Percentiles rank a stretch among this genome's conserved stretches.
Conservation (phyloP, 805 yeast species). For the Zygoascus flipseniorum region DNA sequence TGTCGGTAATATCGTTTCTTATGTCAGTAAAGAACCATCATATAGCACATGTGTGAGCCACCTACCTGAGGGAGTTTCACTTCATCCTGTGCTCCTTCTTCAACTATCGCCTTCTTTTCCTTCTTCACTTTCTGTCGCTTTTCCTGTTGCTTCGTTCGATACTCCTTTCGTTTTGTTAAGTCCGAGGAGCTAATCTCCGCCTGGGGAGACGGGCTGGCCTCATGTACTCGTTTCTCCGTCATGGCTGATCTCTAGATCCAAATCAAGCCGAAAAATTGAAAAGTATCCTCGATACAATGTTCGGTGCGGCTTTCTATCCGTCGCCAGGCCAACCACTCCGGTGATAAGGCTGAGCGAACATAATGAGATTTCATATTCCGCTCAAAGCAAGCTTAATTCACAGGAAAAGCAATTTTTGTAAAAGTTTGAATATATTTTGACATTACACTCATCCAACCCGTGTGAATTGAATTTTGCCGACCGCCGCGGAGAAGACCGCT, state of each 20-base stretch:
- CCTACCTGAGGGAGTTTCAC: slow-evolving; percentile 52
- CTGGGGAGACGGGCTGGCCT: not conserved
- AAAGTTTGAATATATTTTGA: too few species aligned
- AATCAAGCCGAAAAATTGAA: not conserved
- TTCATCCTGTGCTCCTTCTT: slow-evolving; percentile 19
- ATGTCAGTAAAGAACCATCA: slow-evolving; percentile 19
- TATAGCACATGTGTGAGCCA: not conserved
- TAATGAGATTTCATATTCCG: too few species aligned
- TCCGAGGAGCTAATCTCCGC: not conserved
- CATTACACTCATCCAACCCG: too few species aligned
- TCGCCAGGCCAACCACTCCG: too few species aligned
- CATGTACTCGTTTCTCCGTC: not conserved
- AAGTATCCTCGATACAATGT: not conserved
- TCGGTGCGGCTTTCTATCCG: too few species aligned
- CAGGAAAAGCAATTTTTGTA: too few species aligned
- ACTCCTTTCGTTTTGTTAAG: slow-evolving; percentile 26
- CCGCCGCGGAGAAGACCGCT: too few species aligned
- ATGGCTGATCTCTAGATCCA: not conserved
- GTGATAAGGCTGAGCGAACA: too few species aligned
- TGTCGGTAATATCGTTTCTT: slow-evolving; percentile 79
- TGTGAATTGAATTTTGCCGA: too few species aligned
- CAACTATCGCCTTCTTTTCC: slow-evolving; percentile 36
- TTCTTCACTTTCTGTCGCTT: slow-evolving; percentile 38
- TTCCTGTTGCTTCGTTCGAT: slow-evolving; percentile 39
- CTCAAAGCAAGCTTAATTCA: too few species aligned